phyloP scores from a whole-genome alignment of 2,329 filamentous ascomycete species.

The Chrysosphaeria jannelii region DNA sequence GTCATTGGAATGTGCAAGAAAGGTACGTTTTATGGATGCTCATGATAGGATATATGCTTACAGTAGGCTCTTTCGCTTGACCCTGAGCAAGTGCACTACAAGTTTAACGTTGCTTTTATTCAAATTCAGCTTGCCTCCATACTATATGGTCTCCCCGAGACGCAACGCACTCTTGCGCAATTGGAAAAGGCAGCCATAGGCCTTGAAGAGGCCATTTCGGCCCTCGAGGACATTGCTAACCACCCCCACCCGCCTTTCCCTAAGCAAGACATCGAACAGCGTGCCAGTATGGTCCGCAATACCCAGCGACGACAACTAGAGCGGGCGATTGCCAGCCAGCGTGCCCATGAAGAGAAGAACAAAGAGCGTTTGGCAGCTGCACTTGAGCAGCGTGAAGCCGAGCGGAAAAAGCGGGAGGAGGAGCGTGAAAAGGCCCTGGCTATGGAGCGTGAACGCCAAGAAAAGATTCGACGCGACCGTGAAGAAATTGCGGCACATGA shows the following conservation, averaged over 20 bases:
- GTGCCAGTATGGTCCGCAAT: conserved; percentile 89
- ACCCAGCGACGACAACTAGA: conserved; percentile 83
- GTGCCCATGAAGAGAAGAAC: conserved; percentile 80
- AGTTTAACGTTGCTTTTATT: conserved; percentile 94
- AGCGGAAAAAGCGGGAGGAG: conserved; percentile 50
- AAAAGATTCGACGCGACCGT: conserved; percentile 64
- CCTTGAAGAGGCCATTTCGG: conserved; percentile 59
- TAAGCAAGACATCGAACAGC: conserved; percentile 67
- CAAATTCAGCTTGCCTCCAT: conserved; percentile 78
- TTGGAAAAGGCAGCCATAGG: conserved; percentile 48
- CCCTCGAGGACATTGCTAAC: conserved; percentile 30
- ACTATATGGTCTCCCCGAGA: conserved; percentile 44
- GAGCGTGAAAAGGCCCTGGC: conserved; percentile 36
- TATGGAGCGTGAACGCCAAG: conserved; percentile 40
- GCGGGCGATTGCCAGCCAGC: conserved; percentile 54
- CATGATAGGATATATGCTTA: no score
- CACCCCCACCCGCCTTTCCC: conserved; percentile 56
- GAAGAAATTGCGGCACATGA: conserved; percentile 52
- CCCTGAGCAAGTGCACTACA: conserved; percentile 65
- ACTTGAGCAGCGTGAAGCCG: conserved; percentile 48
- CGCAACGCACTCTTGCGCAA: conserved; percentile 47
- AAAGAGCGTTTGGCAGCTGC: conserved; percentile 64
- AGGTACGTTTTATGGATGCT: no score
- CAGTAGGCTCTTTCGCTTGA: conserved; percentile 46
- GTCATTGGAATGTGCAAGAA: conserved; percentile 24